These are phyloP conservation scores for Aureobasidium lini DNA, from an alignment of 2,329 filamentous ascomycete genomes.

Conservation along the genomic window DNA sequence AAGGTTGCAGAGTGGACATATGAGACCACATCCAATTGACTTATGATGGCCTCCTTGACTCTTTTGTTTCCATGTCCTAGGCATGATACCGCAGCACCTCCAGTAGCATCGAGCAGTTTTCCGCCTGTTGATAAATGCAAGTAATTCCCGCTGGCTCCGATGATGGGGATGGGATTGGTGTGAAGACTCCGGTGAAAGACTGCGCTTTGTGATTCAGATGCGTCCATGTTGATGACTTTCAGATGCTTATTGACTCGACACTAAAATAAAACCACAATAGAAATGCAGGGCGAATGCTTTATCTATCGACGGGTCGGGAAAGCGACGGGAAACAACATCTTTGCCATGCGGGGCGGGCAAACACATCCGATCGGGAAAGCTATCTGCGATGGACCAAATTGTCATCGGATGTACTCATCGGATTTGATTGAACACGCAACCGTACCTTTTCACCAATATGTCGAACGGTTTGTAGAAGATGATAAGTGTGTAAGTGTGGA, in stretches of 20 bases:
- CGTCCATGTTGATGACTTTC: background rate
- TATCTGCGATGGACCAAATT: too few relatives aligned
- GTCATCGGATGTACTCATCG: too few relatives aligned
- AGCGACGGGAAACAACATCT: background rate
- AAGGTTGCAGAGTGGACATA: constrained; percentile 57
- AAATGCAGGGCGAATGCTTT: background rate
- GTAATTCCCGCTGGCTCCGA: constrained; percentile 44
- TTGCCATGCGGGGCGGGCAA: background rate
- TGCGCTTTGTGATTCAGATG: constrained; percentile 16
- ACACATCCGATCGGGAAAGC: background rate
- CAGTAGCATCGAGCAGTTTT: constrained; percentile 62
- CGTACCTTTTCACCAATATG: too few relatives aligned
- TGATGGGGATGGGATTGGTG: constrained; percentile 39
- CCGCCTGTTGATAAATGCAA: constrained; percentile 49
- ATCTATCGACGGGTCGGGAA: background rate
- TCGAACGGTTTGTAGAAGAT: too few relatives aligned
- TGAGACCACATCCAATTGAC: constrained; percentile 51
- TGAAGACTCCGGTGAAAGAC: constrained; percentile 48
- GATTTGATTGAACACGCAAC: too few relatives aligned
- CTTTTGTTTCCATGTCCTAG: constrained; percentile 60
- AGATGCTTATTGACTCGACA: background rate
- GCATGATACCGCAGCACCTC: constrained; percentile 65
- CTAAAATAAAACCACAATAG: background rate
- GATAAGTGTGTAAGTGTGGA: too few relatives aligned
- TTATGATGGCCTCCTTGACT: constrained; percentile 51